Evolutionary conservation across 306 rosid genomes (phyloP), one percentile per base, ranked within the genome.

Genomic region (Adenanthera pavonina): DNA sequence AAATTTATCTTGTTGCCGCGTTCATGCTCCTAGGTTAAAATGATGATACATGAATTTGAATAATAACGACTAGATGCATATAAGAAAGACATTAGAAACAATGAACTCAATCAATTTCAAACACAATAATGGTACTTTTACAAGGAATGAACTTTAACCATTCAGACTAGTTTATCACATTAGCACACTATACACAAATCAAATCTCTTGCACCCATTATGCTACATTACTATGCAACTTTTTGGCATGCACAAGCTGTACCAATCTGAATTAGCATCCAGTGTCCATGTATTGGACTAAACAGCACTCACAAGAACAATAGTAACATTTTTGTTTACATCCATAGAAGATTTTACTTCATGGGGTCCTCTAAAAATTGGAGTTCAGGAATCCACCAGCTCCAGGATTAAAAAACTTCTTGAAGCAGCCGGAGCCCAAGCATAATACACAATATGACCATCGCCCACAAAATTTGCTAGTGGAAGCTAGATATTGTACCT

Each of bases 391-490:
- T 48, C 43, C 16, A 51, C 46, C 34, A 8, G 64, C 47, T 16
- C 33, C 77, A 33, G 30, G 41, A 35, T 16, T 7, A 33, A 56
- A 67, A 54, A 68, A 43, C 7, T 44, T 34, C 5, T 30, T 56
- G 59, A 33, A 56, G 62, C 71, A 33, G 69, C 20, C 5, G 76
- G 20, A 52, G 41, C 8, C 9, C 30, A 43, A 19, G 54, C 20
- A 44, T 19, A 8, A 44, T 19, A 8, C 12, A 13, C 35, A 48
- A 30, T 30, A 33, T 13, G 15, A 48, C 9, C 40, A 15, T 51
- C n/a, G 13, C 54, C 61, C 65, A 41, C 36, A 81, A 69, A 53
- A 81, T 36, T 44, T 52, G 52, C 56, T 74, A 47, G 62, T 48
- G 30, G 19, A 66, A 72, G 72, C 53, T 19, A 48, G 52, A 30